Conservation (phyloP, 2,329 filamentous ascomycete genomes). For the Aspergillus sp. region DNA sequence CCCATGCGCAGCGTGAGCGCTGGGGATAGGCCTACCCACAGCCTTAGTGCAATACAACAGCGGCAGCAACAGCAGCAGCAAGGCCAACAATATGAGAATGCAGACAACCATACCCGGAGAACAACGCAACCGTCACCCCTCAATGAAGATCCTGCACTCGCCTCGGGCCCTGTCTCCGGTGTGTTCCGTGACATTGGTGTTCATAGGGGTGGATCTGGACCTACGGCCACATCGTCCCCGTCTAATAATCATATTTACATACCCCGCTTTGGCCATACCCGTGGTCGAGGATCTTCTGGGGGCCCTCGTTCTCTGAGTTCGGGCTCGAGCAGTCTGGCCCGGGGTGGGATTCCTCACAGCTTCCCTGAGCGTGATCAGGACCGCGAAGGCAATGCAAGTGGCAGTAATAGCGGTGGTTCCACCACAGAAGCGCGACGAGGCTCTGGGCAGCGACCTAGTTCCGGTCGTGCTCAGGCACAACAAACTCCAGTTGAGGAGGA, state of each 20-base stretch:
- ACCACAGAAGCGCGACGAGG: constrained; percentile 29
- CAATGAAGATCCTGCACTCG: constrained; percentile 13
- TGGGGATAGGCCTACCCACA: constrained; percentile 29
- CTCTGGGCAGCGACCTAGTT: constrained; percentile 26
- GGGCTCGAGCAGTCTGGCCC: constrained; percentile 32
- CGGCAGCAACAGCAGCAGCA: constrained; percentile 26
- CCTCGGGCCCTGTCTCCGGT: constrained; percentile 10
- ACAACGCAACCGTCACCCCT: constrained; percentile 9
- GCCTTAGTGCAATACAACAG: constrained; percentile 24
- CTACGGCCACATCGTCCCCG: constrained; percentile 20
- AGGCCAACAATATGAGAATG: constrained; percentile 25
- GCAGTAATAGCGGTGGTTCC: constrained; percentile 33
- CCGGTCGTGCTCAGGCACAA: constrained; percentile 22
- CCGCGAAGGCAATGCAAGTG: constrained; percentile 32
- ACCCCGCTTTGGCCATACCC: constrained; percentile 29
- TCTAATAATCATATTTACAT: constrained; percentile 30
- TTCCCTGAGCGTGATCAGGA: constrained; percentile 29
- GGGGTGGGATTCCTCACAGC: constrained; percentile 19
- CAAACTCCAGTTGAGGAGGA: constrained; percentile 33
- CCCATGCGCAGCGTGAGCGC: constrained; percentile 41
- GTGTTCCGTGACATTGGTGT: constrained; percentile 13
- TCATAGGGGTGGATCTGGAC: constrained; percentile 18
- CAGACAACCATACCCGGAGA: constrained; percentile 14
- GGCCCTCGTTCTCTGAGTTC: constrained; percentile 33
- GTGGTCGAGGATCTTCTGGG: constrained; percentile 31